phyloP scores from a whole-genome alignment of 352 stramenopile species.

The Lagenidium sp. region DNA sequence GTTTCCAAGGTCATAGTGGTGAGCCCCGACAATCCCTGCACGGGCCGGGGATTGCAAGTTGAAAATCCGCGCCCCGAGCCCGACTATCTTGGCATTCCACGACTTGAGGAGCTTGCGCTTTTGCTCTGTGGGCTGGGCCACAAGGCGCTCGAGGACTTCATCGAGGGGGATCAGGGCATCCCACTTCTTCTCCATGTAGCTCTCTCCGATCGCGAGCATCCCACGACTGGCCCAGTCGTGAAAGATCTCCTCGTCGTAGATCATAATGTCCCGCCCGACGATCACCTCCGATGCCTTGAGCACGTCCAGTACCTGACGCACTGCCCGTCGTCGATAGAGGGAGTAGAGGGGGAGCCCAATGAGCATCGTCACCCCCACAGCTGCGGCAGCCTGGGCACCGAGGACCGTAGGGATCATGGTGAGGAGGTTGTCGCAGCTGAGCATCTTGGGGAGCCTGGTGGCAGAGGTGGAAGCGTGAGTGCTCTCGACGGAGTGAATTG shows the following conservation, averaged over 20 bases:
- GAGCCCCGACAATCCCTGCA: constrained; percentile 69
- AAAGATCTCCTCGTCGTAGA: constrained; percentile 80
- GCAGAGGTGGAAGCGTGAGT: no score
- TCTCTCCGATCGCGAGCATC: constrained; percentile 82
- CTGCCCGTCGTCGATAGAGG: no score
- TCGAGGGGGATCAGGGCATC: constrained; percentile 75
- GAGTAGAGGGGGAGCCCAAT: no score
- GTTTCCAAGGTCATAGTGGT: constrained; percentile 86
- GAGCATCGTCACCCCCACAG: no score
- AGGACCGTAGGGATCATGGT: no score
- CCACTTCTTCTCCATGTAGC: constrained; percentile 86
- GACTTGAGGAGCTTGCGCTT: constrained; percentile 83
- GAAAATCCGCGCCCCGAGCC: constrained; percentile 65
- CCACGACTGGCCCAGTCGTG: constrained; percentile 78
- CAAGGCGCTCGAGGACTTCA: constrained; percentile 59
- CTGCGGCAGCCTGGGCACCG: no score
- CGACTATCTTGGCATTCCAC: constrained; percentile 80
- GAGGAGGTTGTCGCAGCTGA: no score
- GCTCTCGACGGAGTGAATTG: no score
- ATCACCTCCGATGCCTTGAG: constrained; percentile 71
- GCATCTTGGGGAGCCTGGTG: no score
- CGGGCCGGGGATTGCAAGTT: constrained; percentile 84
- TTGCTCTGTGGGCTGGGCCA: constrained; percentile 54
- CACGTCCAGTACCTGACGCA: no score
- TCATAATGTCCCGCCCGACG: constrained; percentile 67